Base-by-base conservation (phyloP, 345 rosid genomes). In the Draba incana region DNA sequence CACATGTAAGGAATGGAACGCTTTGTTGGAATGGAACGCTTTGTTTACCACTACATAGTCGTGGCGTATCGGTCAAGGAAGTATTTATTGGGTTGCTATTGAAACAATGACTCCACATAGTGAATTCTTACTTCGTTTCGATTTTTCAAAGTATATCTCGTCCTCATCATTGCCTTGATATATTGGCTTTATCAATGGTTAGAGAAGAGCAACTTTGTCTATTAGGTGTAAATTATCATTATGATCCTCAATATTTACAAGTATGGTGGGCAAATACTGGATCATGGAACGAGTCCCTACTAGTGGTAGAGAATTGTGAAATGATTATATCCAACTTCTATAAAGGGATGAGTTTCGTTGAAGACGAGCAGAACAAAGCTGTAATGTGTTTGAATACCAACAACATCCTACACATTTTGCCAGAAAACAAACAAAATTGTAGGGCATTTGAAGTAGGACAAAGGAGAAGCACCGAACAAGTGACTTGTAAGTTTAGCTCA, bases 1-100 rank as follows among this genome's bases (percentile, higher is more conserved):
- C 2, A 58, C 35, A 24, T 58, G 48, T 12, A 58, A 58, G 13
- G 48, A 41, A 8, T 58, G 63, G 63, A 43, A 41, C 35, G 20
- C 11, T 12, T 35, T 58, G 6, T 8, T 24, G 48, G 48, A 41
- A 8, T 58, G 63, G 63, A 43, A 41, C 35, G 20, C 11, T 12
- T 35, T 58, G 6, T 8, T 42, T 42, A 42, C 2, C 46, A 42
- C 15, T 3, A 4, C 5, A 13, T 42, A 5, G 46, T 13, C 49
- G 4, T 45, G 49, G 49, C 49, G 8, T 45, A 45, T 45, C 49
- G 7, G 49, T 45, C 10, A 15, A 45, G 49, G 49, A 14, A 14
- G 0, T 45, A 45, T 20, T 45, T 45, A 45, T 14, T 45, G 49
- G 49, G 24, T 45, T 15, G 23, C 49, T 45, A 45, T 10, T 45